Conservation (phyloP, 148 eudicot genomes). For the Gaultheria prostrata region DNA sequence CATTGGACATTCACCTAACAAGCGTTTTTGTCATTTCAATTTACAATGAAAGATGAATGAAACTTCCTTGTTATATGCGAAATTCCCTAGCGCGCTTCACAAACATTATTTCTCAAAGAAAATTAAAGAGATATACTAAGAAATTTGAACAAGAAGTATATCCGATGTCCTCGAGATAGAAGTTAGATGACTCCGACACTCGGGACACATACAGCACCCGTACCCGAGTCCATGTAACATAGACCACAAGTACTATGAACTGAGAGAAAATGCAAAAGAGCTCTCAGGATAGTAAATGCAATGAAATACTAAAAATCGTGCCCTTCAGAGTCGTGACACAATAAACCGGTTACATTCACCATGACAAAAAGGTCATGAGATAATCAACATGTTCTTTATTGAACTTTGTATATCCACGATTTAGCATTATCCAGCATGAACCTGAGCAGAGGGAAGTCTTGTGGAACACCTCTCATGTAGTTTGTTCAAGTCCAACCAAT, state of each 20-base stretch:
- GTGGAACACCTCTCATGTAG: background rate
- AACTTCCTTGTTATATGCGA: background rate
- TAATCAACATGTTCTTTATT: too few species aligned
- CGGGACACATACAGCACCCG: background rate
- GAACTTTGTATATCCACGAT: too few species aligned
- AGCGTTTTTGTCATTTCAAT: background rate
- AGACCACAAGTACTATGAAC: background rate
- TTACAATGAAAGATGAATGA: background rate
- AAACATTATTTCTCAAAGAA: background rate
- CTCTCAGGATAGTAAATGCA: background rate
- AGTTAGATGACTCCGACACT: too few species aligned
- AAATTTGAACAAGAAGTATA: too few species aligned
- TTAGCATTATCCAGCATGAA: background rate
- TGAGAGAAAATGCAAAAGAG: background rate
- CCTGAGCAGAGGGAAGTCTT: background rate
- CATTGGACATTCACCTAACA: background rate
- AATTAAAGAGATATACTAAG: too few species aligned
- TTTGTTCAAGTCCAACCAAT: constrained; percentile 3
- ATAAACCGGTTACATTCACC: too few species aligned
- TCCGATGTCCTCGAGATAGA: too few species aligned
- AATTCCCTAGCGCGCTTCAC: background rate
- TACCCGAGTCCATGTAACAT: background rate
- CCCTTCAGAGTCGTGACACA: background rate
- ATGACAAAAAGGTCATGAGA: too few species aligned
- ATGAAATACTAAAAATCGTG: too few species aligned